Conservation (phyloP, 768 basidiomycete species). For the Thelephora aurantiotincta region DNA sequence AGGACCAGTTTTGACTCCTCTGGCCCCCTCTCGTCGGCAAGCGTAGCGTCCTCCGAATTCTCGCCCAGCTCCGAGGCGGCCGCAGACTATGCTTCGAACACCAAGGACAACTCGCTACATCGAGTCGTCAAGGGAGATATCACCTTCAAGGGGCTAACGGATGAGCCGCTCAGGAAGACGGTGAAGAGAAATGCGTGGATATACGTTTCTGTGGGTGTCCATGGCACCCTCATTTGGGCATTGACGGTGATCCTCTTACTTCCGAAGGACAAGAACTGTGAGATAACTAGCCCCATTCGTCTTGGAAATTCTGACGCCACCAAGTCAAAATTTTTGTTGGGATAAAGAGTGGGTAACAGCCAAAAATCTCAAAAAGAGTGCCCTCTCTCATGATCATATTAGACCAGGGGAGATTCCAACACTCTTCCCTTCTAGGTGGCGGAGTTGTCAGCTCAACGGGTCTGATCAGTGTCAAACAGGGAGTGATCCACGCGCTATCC, state of each 20-base stretch:
- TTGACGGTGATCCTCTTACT: slow-evolving; percentile 1
- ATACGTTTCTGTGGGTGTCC: slow-evolving; percentile 37
- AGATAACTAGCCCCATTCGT: slow-evolving; percentile 8
- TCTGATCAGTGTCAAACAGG: slow-evolving; percentile 48
- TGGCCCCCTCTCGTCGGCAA: slow-evolving; percentile 3
- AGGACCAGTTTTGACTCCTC: slow-evolving; percentile 12
- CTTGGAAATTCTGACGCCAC: background rate
- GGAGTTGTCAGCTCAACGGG: slow-evolving; percentile 54
- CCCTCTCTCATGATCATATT: slow-evolving; percentile 24
- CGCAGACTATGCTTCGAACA: slow-evolving; percentile 25
- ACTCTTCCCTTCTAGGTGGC: slow-evolving; percentile 45
- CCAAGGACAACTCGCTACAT: slow-evolving; percentile 22
- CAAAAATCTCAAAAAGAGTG: background rate
- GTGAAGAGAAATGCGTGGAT: slow-evolving; percentile 54
- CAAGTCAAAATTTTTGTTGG: slow-evolving; percentile 53
- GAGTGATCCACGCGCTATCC: slow-evolving; percentile 42
- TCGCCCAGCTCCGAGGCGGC: slow-evolving; percentile 18
- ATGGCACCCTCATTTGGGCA: background rate
- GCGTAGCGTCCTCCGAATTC: slow-evolving; percentile 5
- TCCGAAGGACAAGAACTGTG: slow-evolving; percentile 38
- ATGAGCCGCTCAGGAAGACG: slow-evolving; percentile 43
- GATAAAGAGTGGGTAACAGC: slow-evolving; percentile 33
- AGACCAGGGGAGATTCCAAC: too few species aligned
- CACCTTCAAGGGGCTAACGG: slow-evolving; percentile 35
- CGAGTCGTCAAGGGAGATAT: slow-evolving; percentile 28